Base-by-base conservation (phyloP, 352 stramenopile species). In the Phytopythium sindhum region DNA sequence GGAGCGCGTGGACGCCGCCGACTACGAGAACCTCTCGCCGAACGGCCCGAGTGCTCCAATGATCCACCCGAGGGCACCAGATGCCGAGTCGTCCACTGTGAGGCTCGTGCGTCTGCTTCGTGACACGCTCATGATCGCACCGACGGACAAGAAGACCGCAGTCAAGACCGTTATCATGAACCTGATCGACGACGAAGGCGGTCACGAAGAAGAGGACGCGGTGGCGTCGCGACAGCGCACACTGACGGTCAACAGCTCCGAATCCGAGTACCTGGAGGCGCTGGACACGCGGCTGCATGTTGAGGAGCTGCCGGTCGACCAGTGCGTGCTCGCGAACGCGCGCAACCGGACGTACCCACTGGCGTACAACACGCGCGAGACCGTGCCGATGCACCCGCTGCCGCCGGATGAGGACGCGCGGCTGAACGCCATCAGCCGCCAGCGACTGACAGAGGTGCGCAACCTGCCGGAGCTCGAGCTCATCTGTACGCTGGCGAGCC, bases 401-500 rank as follows among this genome's bases (percentile, higher is more conserved):
- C 69, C 78, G 0, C 56, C 56, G n/a, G 68, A 80, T 51, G 81
- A 88, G 50, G 60, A 63, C 26, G 12, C 54, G 12, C 81, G 81
- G 11, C 44, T 84, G 4, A 45, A 70, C 19, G 66, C 61, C 23
- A 70, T 80, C 51, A 31, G 60, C 53, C 26, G 69, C 53, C n/a
- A 60, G 26, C 51, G 54, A 33, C 17, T 78, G 37, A 65, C 60
- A 2, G 66, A 73, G 26, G 69, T 86, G 26, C 57, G 57, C 28
- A 72, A 80, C 37, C 60, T 80, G 26, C 70, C 79, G 4, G 79
- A 88, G 59, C 66, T 88, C 48, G 72, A 75, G 29, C 67, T 86
- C 44, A 74, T 88, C 53, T 88, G 77, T 57, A 61, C 64, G 11
- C 68, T 88, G 28, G 77, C 72, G 7, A 70, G 72, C 19, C 64